A percentile compares a stretch with the other conserved stretches of the same genome.
These are phyloP conservation scores for Fusarium sp. DNA, from an alignment of 2,329 filamentous ascomycete genomes.

Conservation along the genomic window DNA sequence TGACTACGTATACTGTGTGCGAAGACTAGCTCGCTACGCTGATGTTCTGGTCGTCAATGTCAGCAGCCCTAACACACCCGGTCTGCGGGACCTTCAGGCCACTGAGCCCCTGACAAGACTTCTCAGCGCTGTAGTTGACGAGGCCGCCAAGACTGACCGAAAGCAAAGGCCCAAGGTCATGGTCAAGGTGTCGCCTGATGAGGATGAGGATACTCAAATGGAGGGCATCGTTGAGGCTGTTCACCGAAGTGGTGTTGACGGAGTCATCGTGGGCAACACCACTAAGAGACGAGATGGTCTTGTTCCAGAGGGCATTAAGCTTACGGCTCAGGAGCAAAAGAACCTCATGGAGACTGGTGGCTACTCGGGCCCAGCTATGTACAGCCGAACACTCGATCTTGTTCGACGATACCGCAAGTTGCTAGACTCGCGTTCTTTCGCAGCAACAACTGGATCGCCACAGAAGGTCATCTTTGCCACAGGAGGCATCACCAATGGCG, in stretches of 20 bases:
- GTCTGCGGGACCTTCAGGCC: constrained; percentile 86
- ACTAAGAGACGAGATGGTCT: constrained; percentile 83
- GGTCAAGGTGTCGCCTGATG: constrained; percentile 98
- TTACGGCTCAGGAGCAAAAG: constrained; percentile 73
- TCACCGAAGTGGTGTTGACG: constrained; percentile 85
- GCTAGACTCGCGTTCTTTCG: constrained; percentile 63
- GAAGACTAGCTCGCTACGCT: constrained; percentile 84
- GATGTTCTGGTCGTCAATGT: constrained; percentile 99
- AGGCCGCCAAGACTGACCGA: constrained; percentile 75
- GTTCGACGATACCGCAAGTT: constrained; percentile 81
- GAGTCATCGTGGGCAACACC: constrained; percentile 96
- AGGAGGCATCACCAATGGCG: constrained; percentile 89
- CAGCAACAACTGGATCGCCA: constrained; percentile 47
- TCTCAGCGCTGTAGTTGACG: constrained; percentile 82
- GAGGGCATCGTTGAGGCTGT: constrained; percentile 89
- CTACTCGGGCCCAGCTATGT: constrained; percentile 91
- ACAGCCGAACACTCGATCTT: constrained; percentile 79
- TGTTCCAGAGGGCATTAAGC: constrained; percentile 71
- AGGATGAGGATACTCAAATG: constrained; percentile 86
- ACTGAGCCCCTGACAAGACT: constrained; percentile 84
- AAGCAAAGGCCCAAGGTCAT: constrained; percentile 78
- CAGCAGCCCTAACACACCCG: constrained; percentile 94
- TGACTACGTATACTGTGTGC: constrained; percentile 90
- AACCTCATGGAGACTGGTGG: constrained; percentile 83
- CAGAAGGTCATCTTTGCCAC: constrained; percentile 92